Evolutionary conservation across 495 filamentous ascomycete genomes (phyloP), one percentile per base, ranked within the genome.

Genomic region (Aspergillus sparsus): DNA sequence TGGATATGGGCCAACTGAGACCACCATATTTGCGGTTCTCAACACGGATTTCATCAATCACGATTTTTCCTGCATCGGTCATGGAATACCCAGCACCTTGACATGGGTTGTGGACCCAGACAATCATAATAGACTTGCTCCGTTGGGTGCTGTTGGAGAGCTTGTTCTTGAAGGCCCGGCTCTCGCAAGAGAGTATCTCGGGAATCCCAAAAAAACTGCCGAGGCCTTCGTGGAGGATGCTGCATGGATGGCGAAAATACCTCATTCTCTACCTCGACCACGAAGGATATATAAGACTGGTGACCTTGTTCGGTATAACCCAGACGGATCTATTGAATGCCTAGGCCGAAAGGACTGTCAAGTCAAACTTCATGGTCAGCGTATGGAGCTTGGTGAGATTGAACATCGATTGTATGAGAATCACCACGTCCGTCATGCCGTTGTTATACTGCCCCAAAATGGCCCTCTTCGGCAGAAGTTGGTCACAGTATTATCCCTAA

Each of bases 341-440:
- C 68, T 89, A 12, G 85, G 85, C 34, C 80, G 87, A 6, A 84
- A 85, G 54, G 87, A 89, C 55, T 78, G 83, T 51, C 85, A 88
- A 63, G 83, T 87, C 27, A 89, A 89, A 64, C 67, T 89, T 0
- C 79, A 83, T n/a, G 87, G 87, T 6, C 86, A 88, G 59, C 77
- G 87, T 12, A 83, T 89, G 67, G 87, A 89, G 62, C 72, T 89
- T 7, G 82, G 80, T 15, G 77, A 80, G 47, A 79, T 79, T 21
- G 77, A 80, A 33, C 70, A 74, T 68, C 71, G 77, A 33, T 63
- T 80, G 5, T 62, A 68, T 42, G 69, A 70, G 16, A 65, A 74
- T 53, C 9, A 58, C 8, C 67, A 53, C 7, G 61, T 80, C 15
- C 72, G 76, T n/a, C 80, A 81, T 58, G 77, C 73, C 4, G 65